Evolutionary conservation across 2,329 filamentous ascomycete species (phyloP), one percentile per base, ranked within the genome.

Genomic region (Pyrenophora seminiperda): DNA sequence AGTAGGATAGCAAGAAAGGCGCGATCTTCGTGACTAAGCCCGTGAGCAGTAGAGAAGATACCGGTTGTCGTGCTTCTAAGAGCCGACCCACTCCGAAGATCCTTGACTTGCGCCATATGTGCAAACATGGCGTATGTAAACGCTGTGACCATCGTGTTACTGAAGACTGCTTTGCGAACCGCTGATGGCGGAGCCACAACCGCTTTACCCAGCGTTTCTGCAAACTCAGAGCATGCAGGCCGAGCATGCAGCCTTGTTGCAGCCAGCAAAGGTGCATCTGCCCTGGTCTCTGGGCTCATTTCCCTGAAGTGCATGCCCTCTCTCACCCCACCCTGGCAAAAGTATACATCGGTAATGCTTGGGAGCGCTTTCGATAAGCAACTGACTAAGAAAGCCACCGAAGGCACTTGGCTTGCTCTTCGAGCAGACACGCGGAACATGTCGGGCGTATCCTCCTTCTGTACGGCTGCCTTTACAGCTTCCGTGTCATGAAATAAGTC

Each of bases 281-380:
- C 81, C 46, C 88, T 83, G 13, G 88, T 72, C 0, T 78, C 68
- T 0, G 72, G 59, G 0, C 84, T 78, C 9, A 96, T 80, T 53
- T 81, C 85, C 73, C 89, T 84, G 74, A 90, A 91, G 31, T 96
- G 76, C 34, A 86, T 86, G 0, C 92, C 92, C 73, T 96, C 91
- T 32, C 91, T 81, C 54, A 96, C 92, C 6, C 91, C 92, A 15
- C 92, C 90, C 61, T 90, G 87, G 67, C 91, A 95, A 73, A 96
- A 97, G 1, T 87, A 87, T 2, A 92, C 89, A 34, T 84, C 55
- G 6, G 40, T 83, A 59, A 96, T 87, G 34, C 79, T 79, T 3
- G 89, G 89, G 2, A 96, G 79, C 1, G 85, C 83, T 32, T 82
- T 77, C 24, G 87, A 78, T 13, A 97, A 81, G 14, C 89, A 86